Base-by-base conservation (phyloP, 805 yeast genomes). In the Candida krabiensis region DNA sequence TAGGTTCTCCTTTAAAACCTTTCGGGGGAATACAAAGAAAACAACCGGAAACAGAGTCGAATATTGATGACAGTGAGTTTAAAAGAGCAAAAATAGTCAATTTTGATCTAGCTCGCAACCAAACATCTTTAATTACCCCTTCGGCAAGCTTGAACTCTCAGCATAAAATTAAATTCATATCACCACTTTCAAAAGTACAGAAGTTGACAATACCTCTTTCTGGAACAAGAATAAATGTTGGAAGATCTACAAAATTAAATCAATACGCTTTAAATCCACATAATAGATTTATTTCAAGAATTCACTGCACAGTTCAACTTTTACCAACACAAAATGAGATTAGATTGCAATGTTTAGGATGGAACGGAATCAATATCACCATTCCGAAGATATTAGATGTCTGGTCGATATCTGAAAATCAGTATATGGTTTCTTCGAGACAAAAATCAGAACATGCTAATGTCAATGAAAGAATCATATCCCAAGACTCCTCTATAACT, bases 291-390 rank as follows among this genome's bases (percentile, higher is more conserved):
- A 75, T 86, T 16, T 83, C 93, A 11, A 75, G 95, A 35, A 69
- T 71, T 9, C 96, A 86, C 60, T 70, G 82, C 35, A 60, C 65
- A 12, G 53, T 84, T 2, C 64, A 71, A 18, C 80, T 74, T 55
- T 55, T 66, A 19, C 50, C 66, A 1, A 55, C 53, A 3, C 57
- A 58, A 9, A 64, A 73, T 23, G 50, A 67, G 31, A 58, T 87
- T 30, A 66, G 63, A 12, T 58, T 91, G 35, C 74, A 74, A 30
- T 91, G 97, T 60, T 60, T 79, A 38, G 97, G 98, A 3, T 75
- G 80, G 63, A 91, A 91, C 59, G 96, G 97, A 9, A 64, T 86
- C 35, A 71, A 75, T 8, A 74, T 89, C 14, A 69, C 75, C 4
- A 73, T 87, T 28, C 93, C 96, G 0, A 62, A 58, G 14, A 50